These are phyloP conservation scores for Penicillium brevicompactum DNA, from an alignment of 2,329 filamentous ascomycete genomes.

Conservation along the genomic window DNA sequence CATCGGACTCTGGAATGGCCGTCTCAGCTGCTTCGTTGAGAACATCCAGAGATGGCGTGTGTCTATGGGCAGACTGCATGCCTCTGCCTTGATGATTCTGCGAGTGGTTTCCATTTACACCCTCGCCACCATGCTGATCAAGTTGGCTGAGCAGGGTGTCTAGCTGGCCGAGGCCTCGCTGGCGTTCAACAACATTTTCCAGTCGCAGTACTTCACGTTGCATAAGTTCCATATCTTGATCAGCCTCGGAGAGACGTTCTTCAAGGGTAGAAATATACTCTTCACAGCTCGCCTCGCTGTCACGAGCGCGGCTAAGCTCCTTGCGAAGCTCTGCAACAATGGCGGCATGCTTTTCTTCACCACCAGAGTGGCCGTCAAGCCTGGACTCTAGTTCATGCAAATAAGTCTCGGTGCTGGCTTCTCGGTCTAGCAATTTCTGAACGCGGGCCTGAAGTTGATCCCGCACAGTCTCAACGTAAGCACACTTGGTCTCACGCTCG, in stretches of 20 bases:
- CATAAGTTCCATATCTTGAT: slow-evolving; percentile 96
- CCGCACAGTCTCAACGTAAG: slow-evolving; percentile 90
- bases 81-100: slow-evolving; percentile 16
- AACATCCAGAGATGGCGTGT: slow-evolving; percentile 43
- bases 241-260: slow-evolving; percentile 90
- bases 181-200: slow-evolving; percentile 92
- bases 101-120: slow-evolving; percentile 22
- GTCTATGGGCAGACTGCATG: slow-evolving; percentile 30
- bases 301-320: slow-evolving; percentile 82
- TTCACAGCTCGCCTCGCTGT: slow-evolving; percentile 87
- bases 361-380: slow-evolving; percentile 84
- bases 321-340: slow-evolving; percentile 87
- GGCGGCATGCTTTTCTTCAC: slow-evolving; percentile 87
- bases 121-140: slow-evolving; percentile 65
- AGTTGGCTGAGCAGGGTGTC: slow-evolving; percentile 91
- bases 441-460: slow-evolving; percentile 83
- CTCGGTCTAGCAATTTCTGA: slow-evolving; percentile 91
- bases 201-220: slow-evolving; percentile 92
- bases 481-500: slow-evolving; percentile 91
- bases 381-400: slow-evolving; percentile 88
- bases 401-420: slow-evolving; percentile 88
- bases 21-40: slow-evolving; percentile 49
- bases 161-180: slow-evolving; percentile 90
- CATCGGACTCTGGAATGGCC: slow-evolving; percentile 49
- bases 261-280: slow-evolving; percentile 98